Percentiles rank a stretch among this genome's conserved stretches.
phyloP scores from a whole-genome alignment of 1,284 basidiomycete species.

The Rhodofomes roseus region DNA sequence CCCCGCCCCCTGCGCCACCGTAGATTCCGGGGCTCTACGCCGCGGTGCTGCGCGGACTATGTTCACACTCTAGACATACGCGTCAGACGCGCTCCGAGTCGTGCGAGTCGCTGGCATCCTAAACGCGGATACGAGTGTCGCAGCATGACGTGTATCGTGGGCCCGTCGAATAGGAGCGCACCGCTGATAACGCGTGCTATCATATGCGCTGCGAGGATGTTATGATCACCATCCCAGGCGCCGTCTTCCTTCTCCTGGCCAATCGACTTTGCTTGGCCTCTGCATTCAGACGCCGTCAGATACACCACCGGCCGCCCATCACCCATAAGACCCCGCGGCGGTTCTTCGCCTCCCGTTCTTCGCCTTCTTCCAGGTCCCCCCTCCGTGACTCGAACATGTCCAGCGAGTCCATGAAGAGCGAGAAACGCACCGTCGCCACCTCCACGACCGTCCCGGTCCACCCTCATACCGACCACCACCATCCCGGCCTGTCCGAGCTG shows the following conservation, averaged over 20 bases:
- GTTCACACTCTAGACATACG: too few species aligned
- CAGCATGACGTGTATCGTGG: too few species aligned
- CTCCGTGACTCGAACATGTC: conserved; percentile 1
- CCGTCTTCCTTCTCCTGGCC: neutral
- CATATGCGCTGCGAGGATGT: neutral
- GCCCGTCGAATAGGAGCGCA: too few species aligned
- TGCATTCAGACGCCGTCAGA: neutral
- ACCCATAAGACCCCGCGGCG: too few species aligned
- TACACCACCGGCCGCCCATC: too few species aligned
- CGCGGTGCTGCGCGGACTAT: too few species aligned
- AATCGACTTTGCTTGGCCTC: neutral
- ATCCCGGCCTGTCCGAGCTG: conserved; percentile 18
- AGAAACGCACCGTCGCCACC: conserved; percentile 12
- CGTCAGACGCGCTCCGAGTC: too few species aligned
- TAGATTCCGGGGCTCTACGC: too few species aligned
- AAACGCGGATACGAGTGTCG: too few species aligned
- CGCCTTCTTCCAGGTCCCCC: neutral
- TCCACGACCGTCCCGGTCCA: conserved; percentile 11
- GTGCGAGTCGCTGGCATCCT: too few species aligned
- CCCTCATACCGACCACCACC: conserved; percentile 9
- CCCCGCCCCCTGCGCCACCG: too few species aligned
- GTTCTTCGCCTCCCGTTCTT: too few species aligned
- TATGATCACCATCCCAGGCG: neutral
- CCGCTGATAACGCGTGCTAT: neutral
- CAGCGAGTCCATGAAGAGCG: conserved; percentile 1